Evolutionary conservation across 495 filamentous ascomycete genomes (phyloP).

Genomic region (Aspergillus sclerotioniger): DNA sequence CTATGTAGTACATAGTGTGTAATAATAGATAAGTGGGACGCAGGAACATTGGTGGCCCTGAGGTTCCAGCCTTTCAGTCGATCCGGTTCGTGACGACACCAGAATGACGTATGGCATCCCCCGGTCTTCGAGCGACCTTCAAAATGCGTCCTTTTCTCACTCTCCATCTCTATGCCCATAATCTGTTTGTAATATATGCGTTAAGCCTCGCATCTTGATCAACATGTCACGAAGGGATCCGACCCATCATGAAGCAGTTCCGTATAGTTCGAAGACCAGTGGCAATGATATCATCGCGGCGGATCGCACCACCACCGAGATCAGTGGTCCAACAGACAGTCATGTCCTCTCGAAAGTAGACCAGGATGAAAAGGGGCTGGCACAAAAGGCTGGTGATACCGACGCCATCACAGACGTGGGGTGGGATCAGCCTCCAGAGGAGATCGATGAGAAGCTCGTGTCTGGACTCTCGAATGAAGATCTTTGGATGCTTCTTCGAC

Average conservation of each 20-base stretch:
- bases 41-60: not conserved
- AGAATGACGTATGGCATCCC: not conserved
- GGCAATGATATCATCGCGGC: not conserved
- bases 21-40: no score
- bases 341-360: conserved; percentile 47
- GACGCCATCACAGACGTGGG: conserved; percentile 64
- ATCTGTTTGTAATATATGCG: not conserved
- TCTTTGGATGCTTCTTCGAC: conserved; percentile 70
- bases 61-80: not conserved
- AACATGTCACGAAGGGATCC: not conserved
- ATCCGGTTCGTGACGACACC: not conserved
- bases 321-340: conserved; percentile 43
- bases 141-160: not conserved
- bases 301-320: conserved; percentile 2
- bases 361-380: conserved; percentile 47
- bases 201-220: not conserved
- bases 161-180: not conserved
- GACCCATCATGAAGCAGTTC: not conserved
- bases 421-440: conserved; percentile 62
- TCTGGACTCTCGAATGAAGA: conserved; percentile 68
- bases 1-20: no score
- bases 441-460: conserved; percentile 62
- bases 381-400: conserved; percentile 43
- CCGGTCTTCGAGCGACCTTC: not conserved
- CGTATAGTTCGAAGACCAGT: conserved; percentile 2